Conservation (phyloP, 352 stramenopile species). For the Peronospora destructor region DNA sequence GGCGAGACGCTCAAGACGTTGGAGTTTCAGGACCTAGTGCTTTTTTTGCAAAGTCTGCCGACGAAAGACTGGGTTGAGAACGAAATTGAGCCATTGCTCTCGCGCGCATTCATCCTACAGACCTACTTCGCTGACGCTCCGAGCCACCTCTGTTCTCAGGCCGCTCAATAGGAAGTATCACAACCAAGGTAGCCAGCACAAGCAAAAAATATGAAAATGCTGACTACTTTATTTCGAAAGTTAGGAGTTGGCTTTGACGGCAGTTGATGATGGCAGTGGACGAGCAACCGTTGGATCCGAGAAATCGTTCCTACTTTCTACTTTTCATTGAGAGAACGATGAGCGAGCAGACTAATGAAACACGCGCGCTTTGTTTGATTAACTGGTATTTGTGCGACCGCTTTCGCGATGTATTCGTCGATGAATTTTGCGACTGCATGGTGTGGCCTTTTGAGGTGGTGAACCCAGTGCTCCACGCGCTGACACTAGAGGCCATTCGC, state of each 20-base stretch:
- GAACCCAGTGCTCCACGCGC: constrained; percentile 3
- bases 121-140: constrained; percentile 87
- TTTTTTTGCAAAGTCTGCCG: constrained; percentile 94
- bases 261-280: background rate
- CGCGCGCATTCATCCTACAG: constrained; percentile 93
- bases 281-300: background rate
- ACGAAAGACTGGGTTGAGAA: constrained; percentile 96
- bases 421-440: background rate
- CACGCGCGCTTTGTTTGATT: constrained; percentile 3
- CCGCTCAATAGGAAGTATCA: constrained; percentile 17
- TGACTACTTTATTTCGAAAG: constrained; percentile 1
- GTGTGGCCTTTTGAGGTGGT: constrained; percentile 9
- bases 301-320: background rate
- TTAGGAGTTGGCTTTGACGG: background rate
- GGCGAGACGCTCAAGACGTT: constrained; percentile 91
- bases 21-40: constrained; percentile 96
- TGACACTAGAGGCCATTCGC: constrained; percentile 2
- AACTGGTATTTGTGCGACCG: constrained; percentile 4
- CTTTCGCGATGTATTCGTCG: constrained; percentile 1
- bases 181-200: constrained; percentile 5
- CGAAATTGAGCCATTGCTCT: constrained; percentile 97
- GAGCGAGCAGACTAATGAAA: constrained; percentile 5
- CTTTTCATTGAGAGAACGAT: background rate
- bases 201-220: constrained; percentile 20
- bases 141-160: constrained; percentile 56